Evolutionary conservation across 768 basidiomycete genomes (phyloP), one percentile per base, ranked within the genome.

Genomic region (Boletus coccyginus): DNA sequence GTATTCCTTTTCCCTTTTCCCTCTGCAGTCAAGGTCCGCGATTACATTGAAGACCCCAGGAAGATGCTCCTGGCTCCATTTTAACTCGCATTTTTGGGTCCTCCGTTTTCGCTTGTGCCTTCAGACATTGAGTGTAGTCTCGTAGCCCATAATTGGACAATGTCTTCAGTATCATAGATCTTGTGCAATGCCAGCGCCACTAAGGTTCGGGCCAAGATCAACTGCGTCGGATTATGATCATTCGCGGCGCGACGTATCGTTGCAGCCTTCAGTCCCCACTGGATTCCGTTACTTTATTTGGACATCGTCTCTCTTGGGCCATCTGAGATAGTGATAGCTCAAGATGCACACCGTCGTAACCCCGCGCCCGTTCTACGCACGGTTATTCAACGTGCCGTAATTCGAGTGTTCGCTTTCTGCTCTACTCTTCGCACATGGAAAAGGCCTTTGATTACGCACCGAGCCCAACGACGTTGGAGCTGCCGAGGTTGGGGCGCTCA

Each of bases 21-120:
- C 40, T 11, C 29, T 62, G 29, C 61, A 92, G 94, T 96, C 66
- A 88, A 86, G 76, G 82, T 98, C 73, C 91, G 91, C 71, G 90
- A 97, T 71, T 94, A 95, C 73, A 81, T 97, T 56, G 93, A 98
- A 73, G 93, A 96, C 75, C 92, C 94, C n/a, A 78, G 88, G 61
- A 90, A 88, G 79, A 95, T 95, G 92, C 77, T 91, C 38, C 81
- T 91, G 24, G 80, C 80, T 36, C 58, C 66, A 5, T 62, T 57
- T 40, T 69, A 31, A 62, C 14, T 14, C 21, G 40, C 42, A 24
- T 45, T 38, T 41, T 46, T 46, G 49, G 53, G 47, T n/a, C 17
- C 21, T 11, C 19, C 19, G 11, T 41, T 41, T 44, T 32, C 11
- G 16, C 3, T 47, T 41, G 16, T 62, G 36, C 16, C 33, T 39